Evolutionary conservation across 129 eudicot genomes (phyloP), one percentile per base, ranked within the genome.

Genomic region (Apium graveolens): DNA sequence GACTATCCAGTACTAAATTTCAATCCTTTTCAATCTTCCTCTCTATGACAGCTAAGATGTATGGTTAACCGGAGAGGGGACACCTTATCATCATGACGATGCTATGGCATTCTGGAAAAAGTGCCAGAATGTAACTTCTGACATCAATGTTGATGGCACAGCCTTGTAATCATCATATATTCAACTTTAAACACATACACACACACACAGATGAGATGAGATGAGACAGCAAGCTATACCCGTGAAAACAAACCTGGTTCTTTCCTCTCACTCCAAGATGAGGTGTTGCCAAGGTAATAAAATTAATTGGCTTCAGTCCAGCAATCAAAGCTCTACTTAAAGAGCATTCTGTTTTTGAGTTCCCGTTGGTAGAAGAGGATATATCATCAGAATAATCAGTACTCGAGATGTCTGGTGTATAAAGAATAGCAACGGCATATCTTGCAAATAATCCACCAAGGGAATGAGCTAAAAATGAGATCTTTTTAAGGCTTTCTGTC

Each of bases 251-350:
- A 83, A 95, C 99, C 99, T 95, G 97, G 72, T 90, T 95, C 82
- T 88, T 92, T 76, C 99, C 99, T 87, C 99, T 90, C 81, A 92
- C 97, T 85, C 99, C 99, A 29, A 95, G 93, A 90, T 95, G 99
- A 20, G 99, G 99, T 45, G 96, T 90, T 60, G 97, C 99, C 80
- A 95, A 81, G 76, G 97, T 92, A 78, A 95, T 88, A 83, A 95
- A 95, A 80, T 86, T 90, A 45, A 95, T 86, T 38, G 97, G 96
- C 77, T 95, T 92, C 83, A 95, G 83, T 41, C 97, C 97, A 51
- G 96, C 99, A 81, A 95, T 89, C 73, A 68, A 75, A 49, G 95
- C 96, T 84, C 78, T 77, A 21, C 73, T 49, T 32, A 78, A 73
- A 57, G 79, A 74, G 80, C 45, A n/a, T 26, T 62, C 51, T 62